These are phyloP conservation scores for Pleurotus tuber-regium DNA, from an alignment of 768 basidiomycete species.

Conservation along the genomic window DNA sequence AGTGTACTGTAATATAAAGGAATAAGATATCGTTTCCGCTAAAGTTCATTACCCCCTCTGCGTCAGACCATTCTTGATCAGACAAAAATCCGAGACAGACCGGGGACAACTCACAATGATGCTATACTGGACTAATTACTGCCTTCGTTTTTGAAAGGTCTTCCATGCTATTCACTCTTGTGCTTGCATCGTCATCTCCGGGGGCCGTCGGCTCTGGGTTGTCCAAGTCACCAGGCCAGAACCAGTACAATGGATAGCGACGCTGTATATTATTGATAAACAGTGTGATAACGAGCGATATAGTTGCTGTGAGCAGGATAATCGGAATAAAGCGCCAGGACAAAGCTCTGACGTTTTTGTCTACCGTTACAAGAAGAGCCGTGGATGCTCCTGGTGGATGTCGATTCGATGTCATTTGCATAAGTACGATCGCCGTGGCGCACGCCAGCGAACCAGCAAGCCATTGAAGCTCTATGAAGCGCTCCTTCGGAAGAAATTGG, in stretches of 20 bases:
- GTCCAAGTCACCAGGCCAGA: slow-evolving; percentile 11
- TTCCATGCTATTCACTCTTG: not conserved
- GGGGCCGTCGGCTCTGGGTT: not conserved
- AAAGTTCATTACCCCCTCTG: too few species aligned
- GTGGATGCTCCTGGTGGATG: slow-evolving; percentile 60
- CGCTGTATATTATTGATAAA: slow-evolving; percentile 50
- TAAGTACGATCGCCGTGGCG: slow-evolving; percentile 38
- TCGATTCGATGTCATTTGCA: slow-evolving; percentile 50
- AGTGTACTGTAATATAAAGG: too few species aligned
- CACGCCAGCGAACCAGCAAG: slow-evolving; percentile 44
- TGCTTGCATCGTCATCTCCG: not conserved
- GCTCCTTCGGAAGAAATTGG: slow-evolving; percentile 37
- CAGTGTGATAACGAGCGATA: slow-evolving; percentile 44
- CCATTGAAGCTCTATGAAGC: slow-evolving; percentile 44
- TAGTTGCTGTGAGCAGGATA: slow-evolving; percentile 42
- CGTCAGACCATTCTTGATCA: too few species aligned
- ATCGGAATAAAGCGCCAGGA: slow-evolving; percentile 56
- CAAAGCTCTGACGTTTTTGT: slow-evolving; percentile 36
- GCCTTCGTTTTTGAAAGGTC: not conserved
- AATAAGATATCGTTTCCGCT: too few species aligned
- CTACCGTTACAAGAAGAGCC: slow-evolving; percentile 46
- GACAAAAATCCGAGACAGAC: too few species aligned
- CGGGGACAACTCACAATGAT: not conserved
- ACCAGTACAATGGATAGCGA: slow-evolving; percentile 51
- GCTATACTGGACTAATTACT: slow-evolving; percentile 3